Evolutionary conservation across 1,139 yeast species (phyloP).

Genomic region (Kodamaea plutei): DNA sequence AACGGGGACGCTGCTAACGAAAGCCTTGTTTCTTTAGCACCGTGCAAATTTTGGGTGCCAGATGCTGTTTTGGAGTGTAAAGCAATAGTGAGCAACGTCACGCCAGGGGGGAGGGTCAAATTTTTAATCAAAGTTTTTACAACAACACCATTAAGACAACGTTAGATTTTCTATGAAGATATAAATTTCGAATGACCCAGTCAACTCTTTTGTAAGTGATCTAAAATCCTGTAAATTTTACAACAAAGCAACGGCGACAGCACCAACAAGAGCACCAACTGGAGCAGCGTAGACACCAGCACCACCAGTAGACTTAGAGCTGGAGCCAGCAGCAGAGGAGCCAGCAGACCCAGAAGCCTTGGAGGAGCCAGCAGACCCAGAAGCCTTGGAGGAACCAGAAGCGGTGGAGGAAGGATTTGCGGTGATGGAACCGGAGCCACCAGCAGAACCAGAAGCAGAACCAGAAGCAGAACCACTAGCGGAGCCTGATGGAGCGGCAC

Average conservation of each 20-base stretch:
- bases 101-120: too few relatives aligned
- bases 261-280: conserved; percentile 34
- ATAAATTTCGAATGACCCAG: too few relatives aligned
- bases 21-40: too few relatives aligned
- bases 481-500: conserved; percentile 3
- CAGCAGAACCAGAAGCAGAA: conserved; percentile 6
- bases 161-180: too few relatives aligned
- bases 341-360: conserved; percentile 10
- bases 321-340: conserved; percentile 11
- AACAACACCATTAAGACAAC: too few relatives aligned
- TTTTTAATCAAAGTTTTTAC: too few relatives aligned
- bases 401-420: conserved; percentile 6
- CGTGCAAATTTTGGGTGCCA: too few relatives aligned
- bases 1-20: too few relatives aligned
- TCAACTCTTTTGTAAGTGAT: too few relatives aligned
- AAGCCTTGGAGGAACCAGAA: conserved; percentile 7
- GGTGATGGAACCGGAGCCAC: conserved; percentile 6
- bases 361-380: conserved; percentile 9
- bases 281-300: conserved; percentile 22
- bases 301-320: conserved; percentile 12
- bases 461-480: conserved; percentile 6
- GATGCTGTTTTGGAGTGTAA: too few relatives aligned
- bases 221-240: too few relatives aligned
- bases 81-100: too few relatives aligned
- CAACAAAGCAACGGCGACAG: conserved; percentile 33